phyloP scores from a whole-genome alignment of 768 basidiomycete species.

The Hebeloma cylindrosporum region DNA sequence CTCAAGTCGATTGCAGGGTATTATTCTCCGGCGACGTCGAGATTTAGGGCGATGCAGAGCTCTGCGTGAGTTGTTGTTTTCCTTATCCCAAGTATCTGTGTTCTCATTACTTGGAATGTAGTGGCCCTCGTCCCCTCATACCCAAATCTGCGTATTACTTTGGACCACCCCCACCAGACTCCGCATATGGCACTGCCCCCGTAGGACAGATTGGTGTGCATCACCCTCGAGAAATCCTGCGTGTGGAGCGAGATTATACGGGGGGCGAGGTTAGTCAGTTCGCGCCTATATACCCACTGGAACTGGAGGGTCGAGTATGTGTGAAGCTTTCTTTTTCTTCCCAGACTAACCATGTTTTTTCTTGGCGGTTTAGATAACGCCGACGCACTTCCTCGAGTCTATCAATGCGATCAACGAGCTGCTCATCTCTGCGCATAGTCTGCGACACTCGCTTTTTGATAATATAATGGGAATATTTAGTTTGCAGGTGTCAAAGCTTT shows the following conservation, averaged over 20 bases:
- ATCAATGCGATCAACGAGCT: conserved; percentile 89
- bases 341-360: background rate
- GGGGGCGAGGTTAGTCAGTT: conserved; percentile 92
- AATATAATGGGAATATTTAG: conserved; percentile 78
- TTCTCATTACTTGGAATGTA: conserved; percentile 13
- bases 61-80: conserved; percentile 37
- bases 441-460: conserved; percentile 69
- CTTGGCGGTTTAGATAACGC: conserved; percentile 63
- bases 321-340: background rate
- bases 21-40: conserved; percentile 44
- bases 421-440: conserved; percentile 83
- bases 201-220: conserved; percentile 86
- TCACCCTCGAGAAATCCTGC: conserved; percentile 87
- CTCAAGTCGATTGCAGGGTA: conserved; percentile 34
- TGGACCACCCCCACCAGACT: conserved; percentile 73
- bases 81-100: conserved; percentile 10
- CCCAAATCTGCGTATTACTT: conserved; percentile 85
- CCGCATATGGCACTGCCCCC: conserved; percentile 79
- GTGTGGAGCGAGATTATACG: conserved; percentile 90
- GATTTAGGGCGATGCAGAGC: conserved; percentile 44
- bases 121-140: conserved; percentile 47
- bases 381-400: conserved; percentile 86
- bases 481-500: conserved; percentile 74
- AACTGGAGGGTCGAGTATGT: conserved; percentile 85
- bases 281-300: conserved; percentile 83